Conservation (phyloP, 495 filamentous ascomycete species). For the Hyaloscypha bicolor region DNA sequence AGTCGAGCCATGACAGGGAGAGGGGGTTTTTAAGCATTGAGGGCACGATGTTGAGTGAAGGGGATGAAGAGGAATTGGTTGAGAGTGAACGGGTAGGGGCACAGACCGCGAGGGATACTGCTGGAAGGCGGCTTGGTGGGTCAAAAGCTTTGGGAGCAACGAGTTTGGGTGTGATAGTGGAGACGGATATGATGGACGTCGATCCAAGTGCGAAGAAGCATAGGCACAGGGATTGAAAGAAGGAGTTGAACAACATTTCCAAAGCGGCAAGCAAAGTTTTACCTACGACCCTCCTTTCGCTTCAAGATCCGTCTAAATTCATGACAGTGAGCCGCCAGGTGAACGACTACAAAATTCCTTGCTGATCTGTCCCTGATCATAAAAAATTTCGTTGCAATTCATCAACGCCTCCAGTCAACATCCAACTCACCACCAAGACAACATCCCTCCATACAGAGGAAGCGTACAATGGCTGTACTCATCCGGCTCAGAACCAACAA, state of each 20-base stretch:
- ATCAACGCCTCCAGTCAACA: not conserved
- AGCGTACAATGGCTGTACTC: not conserved
- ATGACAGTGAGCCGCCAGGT: not conserved
- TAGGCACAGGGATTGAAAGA: slow-evolving; percentile 21
- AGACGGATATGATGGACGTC: slow-evolving; percentile 21
- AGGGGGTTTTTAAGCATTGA: slow-evolving; percentile 68
- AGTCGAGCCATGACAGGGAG: slow-evolving; percentile 59
- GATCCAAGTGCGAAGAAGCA: slow-evolving; percentile 16
- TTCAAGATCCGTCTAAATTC: not conserved
- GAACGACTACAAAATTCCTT: not conserved
- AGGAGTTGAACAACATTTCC: not conserved
- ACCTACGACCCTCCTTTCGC: not conserved
- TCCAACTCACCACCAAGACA: not conserved
- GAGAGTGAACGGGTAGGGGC: slow-evolving; percentile 27
- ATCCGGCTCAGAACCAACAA: not conserved
- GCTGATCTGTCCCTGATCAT: not conserved
- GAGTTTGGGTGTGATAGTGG: slow-evolving; percentile 27
- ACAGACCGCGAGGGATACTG: slow-evolving; percentile 28
- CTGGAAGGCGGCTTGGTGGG: slow-evolving; percentile 27
- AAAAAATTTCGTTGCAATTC: too few species aligned
- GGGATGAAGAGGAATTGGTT: slow-evolving; percentile 30
- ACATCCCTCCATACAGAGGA: not conserved
- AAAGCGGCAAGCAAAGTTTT: not conserved
- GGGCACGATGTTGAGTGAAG: slow-evolving; percentile 61
- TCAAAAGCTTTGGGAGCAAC: slow-evolving; percentile 31